Percentiles rank a stretch among this genome's conserved stretches.
phyloP scores from a whole-genome alignment of 257 asterid species.

The Anisodus tanguticus region DNA sequence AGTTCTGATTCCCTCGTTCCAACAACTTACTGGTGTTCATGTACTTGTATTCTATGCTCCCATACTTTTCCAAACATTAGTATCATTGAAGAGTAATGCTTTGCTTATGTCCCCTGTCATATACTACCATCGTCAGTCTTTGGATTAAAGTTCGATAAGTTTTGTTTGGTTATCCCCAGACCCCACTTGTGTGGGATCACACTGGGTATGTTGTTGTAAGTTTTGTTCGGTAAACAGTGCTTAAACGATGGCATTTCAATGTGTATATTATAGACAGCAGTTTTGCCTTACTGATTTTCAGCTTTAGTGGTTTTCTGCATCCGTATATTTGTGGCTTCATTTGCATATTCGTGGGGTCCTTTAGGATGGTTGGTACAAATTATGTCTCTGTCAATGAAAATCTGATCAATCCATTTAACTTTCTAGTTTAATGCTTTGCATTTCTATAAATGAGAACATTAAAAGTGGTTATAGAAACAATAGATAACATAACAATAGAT shows the following conservation, averaged over 20 bases:
- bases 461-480: too few relatives aligned
- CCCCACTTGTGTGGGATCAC: too few relatives aligned
- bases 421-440: neutral
- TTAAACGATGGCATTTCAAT: neutral
- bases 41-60: neutral
- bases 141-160: neutral
- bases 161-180: neutral
- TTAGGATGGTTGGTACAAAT: neutral
- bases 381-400: neutral
- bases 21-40: neutral
- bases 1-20: neutral
- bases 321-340: neutral
- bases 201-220: too few relatives aligned
- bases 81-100: neutral
- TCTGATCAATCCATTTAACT: neutral
- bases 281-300: neutral
- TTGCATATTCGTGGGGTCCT: neutral
- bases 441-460: neutral
- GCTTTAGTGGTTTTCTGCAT: neutral
- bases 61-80: neutral
- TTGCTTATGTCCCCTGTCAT: neutral
- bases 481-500: neutral
- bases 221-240: neutral
- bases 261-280: neutral
- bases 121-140: neutral